Evolutionary conservation across 1,139 yeast species (phyloP).

Genomic region (Nakaseomyces glabratus): DNA sequence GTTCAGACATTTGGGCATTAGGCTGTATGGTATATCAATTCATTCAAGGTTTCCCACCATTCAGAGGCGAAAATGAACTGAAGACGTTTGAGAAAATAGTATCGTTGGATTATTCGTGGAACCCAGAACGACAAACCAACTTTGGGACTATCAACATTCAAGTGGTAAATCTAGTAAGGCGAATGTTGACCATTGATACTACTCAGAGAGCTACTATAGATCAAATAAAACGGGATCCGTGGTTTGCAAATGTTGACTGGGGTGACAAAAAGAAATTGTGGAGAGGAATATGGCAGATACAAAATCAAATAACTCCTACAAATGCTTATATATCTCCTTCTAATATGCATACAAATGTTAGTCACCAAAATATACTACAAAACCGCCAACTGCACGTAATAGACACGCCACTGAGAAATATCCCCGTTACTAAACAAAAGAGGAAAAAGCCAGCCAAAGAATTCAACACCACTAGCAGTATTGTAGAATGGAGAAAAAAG

Average conservation of each 20-base stretch:
- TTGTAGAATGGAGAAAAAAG: constrained; percentile 31
- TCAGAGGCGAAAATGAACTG: constrained; percentile 68
- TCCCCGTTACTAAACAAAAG: constrained; percentile 24
- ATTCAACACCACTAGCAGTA: constrained; percentile 28
- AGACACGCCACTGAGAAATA: constrained; percentile 23
- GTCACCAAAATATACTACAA: constrained; percentile 10
- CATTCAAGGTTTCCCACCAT: constrained; percentile 71
- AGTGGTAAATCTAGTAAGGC: constrained; percentile 45
- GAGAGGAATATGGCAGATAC: constrained; percentile 35
- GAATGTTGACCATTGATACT: constrained; percentile 54
- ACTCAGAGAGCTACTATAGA: constrained; percentile 52
- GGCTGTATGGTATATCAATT: constrained; percentile 74
- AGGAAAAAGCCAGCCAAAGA: constrained; percentile 26
- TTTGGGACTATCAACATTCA: constrained; percentile 12
- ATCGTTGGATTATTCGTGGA: constrained; percentile 57
- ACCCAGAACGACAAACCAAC: constrained; percentile 16
- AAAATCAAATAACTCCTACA: constrained; percentile 1
- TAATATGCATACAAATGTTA: constrained; percentile 6
- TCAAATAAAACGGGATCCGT: constrained; percentile 63
- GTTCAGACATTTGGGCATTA: constrained; percentile 74
- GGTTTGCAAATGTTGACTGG: constrained; percentile 65
- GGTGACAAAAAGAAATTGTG: constrained; percentile 55
- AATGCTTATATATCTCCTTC: neutral
- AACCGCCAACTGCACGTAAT: constrained; percentile 23
- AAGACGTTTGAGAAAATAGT: constrained; percentile 62